Conservation (phyloP, 345 rosid genomes). For the Linum tenue region DNA sequence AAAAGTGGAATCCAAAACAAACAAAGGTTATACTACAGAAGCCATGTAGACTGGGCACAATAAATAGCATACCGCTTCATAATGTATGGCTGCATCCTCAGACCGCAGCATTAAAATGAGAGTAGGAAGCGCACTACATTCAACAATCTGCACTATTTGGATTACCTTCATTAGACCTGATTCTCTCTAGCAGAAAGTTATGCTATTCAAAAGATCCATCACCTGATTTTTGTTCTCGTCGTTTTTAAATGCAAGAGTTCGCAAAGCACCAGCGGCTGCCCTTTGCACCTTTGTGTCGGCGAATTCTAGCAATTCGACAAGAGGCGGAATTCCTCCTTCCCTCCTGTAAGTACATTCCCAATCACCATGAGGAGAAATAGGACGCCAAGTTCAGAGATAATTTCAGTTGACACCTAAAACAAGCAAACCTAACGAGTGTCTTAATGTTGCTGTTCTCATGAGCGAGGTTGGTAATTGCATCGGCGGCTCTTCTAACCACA, state of each 20-base stretch:
- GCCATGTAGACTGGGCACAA: not conserved
- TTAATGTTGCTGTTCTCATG: slow-evolving; percentile 95
- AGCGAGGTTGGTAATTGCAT: slow-evolving; percentile 97
- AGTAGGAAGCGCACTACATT: slow-evolving; percentile 83
- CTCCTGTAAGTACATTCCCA: slow-evolving; percentile 38
- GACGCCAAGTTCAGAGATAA: slow-evolving; percentile 12
- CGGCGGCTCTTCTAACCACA: slow-evolving; percentile 93
- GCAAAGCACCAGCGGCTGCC: slow-evolving; percentile 70
- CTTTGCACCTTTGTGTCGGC: slow-evolving; percentile 57
- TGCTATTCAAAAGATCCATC: not conserved
- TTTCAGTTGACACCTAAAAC: slow-evolving; percentile 6
- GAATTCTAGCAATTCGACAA: slow-evolving; percentile 53
- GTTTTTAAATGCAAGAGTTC: slow-evolving; percentile 63
- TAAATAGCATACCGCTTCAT: slow-evolving; percentile 75
- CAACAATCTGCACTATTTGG: slow-evolving; percentile 68
- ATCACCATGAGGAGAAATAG: slow-evolving; percentile 13
- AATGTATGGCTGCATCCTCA: slow-evolving; percentile 96
- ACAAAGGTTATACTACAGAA: slow-evolving; percentile 7
- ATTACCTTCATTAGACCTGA: not conserved
- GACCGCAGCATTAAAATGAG: slow-evolving; percentile 93
- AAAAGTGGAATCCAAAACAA: slow-evolving; percentile 1
- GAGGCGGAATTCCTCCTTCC: slow-evolving; percentile 74
- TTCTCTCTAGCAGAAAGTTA: not conserved
- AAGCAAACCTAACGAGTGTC: slow-evolving; percentile 84
- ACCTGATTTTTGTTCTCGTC: slow-evolving; percentile 68